Evolutionary conservation across 805 yeast genomes (phyloP).

Genomic region (Yarrowia sp.): DNA sequence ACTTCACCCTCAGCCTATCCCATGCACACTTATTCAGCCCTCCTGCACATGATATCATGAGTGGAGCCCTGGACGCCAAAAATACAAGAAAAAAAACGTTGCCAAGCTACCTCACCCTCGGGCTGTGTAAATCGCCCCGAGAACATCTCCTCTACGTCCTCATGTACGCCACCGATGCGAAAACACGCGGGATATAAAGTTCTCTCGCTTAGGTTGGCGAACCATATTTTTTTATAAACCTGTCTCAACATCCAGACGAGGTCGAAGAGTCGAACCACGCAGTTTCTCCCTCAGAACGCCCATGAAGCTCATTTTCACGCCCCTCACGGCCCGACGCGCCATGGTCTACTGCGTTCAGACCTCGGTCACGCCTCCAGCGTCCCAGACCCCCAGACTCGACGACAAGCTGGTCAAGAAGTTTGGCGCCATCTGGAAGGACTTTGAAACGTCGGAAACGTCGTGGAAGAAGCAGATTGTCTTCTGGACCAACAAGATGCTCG

Average conservation of each 20-base stretch:
- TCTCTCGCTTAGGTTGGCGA: neutral
- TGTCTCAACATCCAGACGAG: neutral
- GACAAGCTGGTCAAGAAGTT: constrained; percentile 50
- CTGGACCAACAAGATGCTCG: constrained; percentile 52
- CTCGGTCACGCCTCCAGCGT: constrained; percentile 39
- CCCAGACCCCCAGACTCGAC: constrained; percentile 42
- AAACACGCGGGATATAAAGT: neutral
- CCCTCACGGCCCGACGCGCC: constrained; percentile 61
- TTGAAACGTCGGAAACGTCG: constrained; percentile 53
- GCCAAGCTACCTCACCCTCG: too few relatives aligned
- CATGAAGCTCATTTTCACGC: constrained; percentile 68
- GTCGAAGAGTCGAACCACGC: neutral
- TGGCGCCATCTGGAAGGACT: constrained; percentile 57
- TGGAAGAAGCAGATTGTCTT: constrained; percentile 60
- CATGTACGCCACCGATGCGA: neutral
- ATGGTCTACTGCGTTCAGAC: constrained; percentile 69
- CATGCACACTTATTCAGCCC: neutral
- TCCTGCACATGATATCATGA: neutral
- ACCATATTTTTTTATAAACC: neutral
- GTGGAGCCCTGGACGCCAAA: neutral
- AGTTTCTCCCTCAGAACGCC: neutral
- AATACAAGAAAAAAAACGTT: neutral
- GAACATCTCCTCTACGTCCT: neutral
- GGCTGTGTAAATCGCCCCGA: too few relatives aligned
- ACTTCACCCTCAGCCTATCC: neutral